Conservation (phyloP, 225 moss, liverwort and hornwort species). For the Straminergon stramineum region DNA sequence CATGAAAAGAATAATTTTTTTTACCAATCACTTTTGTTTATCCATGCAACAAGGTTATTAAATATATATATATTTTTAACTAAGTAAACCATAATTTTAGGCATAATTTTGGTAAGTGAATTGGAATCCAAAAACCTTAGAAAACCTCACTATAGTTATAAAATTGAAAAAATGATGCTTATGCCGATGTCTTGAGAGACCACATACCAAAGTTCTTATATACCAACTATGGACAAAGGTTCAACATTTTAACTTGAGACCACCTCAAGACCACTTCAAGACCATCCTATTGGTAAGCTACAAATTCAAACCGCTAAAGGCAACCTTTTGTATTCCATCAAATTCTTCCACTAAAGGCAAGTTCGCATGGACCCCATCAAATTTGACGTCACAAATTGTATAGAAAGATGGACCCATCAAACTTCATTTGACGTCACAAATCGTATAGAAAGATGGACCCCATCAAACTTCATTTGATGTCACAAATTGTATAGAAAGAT, state of each 20-base stretch:
- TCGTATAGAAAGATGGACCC: neutral
- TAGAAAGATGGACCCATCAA: neutral
- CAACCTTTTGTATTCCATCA: neutral
- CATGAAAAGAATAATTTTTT: neutral
- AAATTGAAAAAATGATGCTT: neutral
- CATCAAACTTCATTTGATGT: neutral
- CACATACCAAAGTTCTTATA: rapidly evolving
- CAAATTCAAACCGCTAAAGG: neutral
- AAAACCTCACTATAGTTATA: neutral
- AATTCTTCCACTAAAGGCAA: neutral
- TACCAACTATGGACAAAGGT: rapidly evolving
- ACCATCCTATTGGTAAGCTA: too few relatives aligned
- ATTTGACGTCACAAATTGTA: neutral
- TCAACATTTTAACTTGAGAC: neutral
- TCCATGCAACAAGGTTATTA: neutral
- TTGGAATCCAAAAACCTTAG: neutral
- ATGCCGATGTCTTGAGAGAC: rapidly evolving
- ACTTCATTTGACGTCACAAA: too few relatives aligned
- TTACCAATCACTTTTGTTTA: neutral
- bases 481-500: neutral
- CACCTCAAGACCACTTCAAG: neutral
- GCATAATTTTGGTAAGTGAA: neutral
- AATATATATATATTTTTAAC: neutral
- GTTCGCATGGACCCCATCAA: too few relatives aligned
- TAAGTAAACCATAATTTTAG: too few relatives aligned